These are phyloP conservation scores for Rhizopus sp. DNA, from an alignment of 371 early-diverging fungal genomes.

Conservation along the genomic window DNA sequence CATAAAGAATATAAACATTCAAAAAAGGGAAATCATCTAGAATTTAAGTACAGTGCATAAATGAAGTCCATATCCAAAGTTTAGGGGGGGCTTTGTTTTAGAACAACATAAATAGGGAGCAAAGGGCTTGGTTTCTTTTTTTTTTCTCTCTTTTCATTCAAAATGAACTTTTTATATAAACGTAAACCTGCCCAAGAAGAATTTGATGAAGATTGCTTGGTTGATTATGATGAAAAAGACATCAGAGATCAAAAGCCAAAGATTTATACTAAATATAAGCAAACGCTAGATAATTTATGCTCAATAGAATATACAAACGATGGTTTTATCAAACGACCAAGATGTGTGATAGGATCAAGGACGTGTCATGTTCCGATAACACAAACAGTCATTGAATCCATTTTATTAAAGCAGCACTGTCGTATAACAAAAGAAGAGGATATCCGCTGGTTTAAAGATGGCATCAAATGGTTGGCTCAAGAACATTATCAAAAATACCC, in stretches of 20 bases:
- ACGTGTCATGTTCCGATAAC: conserved; percentile 11
- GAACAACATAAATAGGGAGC: not conserved
- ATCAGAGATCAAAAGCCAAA: conserved; percentile 2
- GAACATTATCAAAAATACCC: conserved; percentile 20
- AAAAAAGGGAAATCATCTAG: no score
- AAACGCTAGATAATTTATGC: not conserved
- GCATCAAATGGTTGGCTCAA: conserved; percentile 23
- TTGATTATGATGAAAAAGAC: conserved; percentile 19
- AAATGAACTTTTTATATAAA: conserved; percentile 3
- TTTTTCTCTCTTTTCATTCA: not conserved
- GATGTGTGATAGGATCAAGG: conserved; percentile 5
- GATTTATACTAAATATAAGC: not conserved
- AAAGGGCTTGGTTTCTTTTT: not conserved
- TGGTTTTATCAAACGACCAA: conserved; percentile 16
- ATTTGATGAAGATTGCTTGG: conserved; percentile 13
- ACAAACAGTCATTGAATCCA: conserved; percentile 19
- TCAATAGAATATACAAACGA: conserved; percentile 16
- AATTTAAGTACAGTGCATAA: conserved; percentile 2
- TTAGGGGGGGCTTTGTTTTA: conserved; percentile 1
- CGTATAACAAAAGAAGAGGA: conserved; percentile 17
- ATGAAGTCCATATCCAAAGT: not conserved
- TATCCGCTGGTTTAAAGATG: conserved; percentile 26
- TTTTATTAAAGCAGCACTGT: conserved; percentile 25
- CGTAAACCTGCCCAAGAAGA: conserved; percentile 1
- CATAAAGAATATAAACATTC: no score